phyloP scores from a whole-genome alignment of 345 rosid species.

The Laguncularia racemosa region DNA sequence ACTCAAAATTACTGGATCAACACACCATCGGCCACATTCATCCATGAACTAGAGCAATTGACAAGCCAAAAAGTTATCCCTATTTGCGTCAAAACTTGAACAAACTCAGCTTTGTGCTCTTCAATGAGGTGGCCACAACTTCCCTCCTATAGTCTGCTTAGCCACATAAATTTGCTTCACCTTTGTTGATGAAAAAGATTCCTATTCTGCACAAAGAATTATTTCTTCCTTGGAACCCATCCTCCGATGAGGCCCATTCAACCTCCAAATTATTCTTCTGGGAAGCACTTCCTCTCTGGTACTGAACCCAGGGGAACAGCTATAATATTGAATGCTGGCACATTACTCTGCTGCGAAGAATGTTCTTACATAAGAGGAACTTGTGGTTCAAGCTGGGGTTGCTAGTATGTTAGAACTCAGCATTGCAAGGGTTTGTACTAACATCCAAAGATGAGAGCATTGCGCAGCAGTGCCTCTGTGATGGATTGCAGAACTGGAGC shows the following conservation, averaged over 20 bases:
- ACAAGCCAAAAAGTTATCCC: too few species aligned
- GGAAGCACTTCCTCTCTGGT: conserved; percentile 36
- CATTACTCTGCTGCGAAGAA: conserved; percentile 51
- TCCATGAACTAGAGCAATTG: too few species aligned
- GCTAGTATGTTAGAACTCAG: conserved; percentile 21
- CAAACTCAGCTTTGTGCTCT: neutral
- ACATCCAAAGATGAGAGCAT: conserved; percentile 27
- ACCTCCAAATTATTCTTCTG: conserved; percentile 35
- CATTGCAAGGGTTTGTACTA: conserved; percentile 17
- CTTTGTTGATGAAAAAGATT: conserved; percentile 48
- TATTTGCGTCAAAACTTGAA: too few species aligned
- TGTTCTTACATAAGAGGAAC: conserved; percentile 26
- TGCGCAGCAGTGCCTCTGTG: conserved; percentile 24
- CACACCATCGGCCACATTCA: too few species aligned
- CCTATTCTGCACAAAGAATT: conserved; percentile 57
- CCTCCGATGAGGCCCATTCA: conserved; percentile 62
- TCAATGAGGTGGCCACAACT: conserved; percentile 19
- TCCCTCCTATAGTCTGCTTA: conserved; percentile 53
- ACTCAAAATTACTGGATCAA: too few species aligned
- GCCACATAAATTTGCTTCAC: conserved; percentile 94
- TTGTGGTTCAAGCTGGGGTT: conserved; percentile 20
- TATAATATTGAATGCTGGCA: conserved; percentile 34
- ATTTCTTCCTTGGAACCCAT: conserved; percentile 67
- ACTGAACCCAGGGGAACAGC: conserved; percentile 32
- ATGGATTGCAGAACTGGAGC: conserved; percentile 30